These are phyloP conservation scores for Periconia digitata DNA, from an alignment of 2,329 filamentous ascomycete species.

Conservation along the genomic window DNA sequence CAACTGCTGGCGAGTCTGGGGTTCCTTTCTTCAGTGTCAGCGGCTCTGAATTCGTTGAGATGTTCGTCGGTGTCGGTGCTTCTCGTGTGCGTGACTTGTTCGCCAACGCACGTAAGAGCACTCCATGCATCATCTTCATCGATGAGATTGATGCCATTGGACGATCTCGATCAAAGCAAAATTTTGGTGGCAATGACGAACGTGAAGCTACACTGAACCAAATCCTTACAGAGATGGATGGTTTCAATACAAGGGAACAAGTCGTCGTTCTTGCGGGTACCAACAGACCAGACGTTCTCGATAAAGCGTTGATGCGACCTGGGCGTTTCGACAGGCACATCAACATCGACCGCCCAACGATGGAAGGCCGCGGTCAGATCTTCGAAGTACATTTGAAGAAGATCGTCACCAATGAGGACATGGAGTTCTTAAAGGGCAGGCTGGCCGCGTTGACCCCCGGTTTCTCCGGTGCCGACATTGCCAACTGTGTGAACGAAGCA, in stretches of 20 bases:
- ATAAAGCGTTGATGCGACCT: constrained; percentile 93
- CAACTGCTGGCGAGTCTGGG: constrained; percentile 92
- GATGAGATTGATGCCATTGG: constrained; percentile 99
- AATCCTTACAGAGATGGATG: constrained; percentile 98
- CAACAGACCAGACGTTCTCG: constrained; percentile 90
- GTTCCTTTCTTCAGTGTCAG: constrained; percentile 99
- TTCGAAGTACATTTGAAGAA: constrained; percentile 93
- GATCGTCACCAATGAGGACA: constrained; percentile 89
- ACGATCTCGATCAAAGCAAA: constrained; percentile 80
- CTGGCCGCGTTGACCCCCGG: constrained; percentile 91
- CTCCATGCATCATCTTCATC: constrained; percentile 98
- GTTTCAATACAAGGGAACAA: constrained; percentile 95
- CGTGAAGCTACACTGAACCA: constrained; percentile 96
- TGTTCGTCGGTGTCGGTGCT: constrained; percentile 98
- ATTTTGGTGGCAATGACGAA: constrained; percentile 91
- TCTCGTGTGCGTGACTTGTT: constrained; percentile 95
- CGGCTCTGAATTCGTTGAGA: constrained; percentile 98
- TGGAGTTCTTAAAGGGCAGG: constrained; percentile 83
- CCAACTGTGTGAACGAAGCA: constrained; percentile 97
- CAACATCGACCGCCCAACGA: constrained; percentile 89
- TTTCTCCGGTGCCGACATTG: constrained; percentile 96
- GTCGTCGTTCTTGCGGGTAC: constrained; percentile 96
- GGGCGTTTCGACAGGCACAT: constrained; percentile 98
- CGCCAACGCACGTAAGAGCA: constrained; percentile 89
- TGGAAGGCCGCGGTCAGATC: constrained; percentile 95